Conservation (phyloP, 2,329 filamentous ascomycete genomes). For the Nemania sp. region DNA sequence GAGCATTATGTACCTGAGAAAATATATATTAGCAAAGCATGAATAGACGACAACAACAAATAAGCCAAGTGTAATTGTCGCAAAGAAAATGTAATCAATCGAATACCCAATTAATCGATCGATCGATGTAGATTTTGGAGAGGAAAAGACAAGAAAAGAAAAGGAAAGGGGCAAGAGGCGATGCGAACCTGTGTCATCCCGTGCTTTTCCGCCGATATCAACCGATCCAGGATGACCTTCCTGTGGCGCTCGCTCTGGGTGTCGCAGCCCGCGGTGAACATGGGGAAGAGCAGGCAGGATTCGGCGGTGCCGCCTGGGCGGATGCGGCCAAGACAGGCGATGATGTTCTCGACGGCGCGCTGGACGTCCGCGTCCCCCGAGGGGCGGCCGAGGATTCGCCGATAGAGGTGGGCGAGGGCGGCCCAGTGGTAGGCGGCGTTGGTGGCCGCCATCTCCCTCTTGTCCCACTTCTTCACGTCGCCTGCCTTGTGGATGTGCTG, state of each 20-base stretch:
- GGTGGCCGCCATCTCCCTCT: slow-evolving; percentile 67
- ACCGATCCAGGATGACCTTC: slow-evolving; percentile 63
- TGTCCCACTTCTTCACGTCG: slow-evolving; percentile 61
- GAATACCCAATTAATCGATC: no score
- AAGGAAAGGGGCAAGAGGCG: no score
- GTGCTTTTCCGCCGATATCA: slow-evolving; percentile 69
- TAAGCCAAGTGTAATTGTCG: neutral
- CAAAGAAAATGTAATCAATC: neutral
- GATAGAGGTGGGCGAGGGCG: slow-evolving; percentile 73
- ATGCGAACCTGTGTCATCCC: slow-evolving; percentile 83
- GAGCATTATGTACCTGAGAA: slow-evolving; percentile 59
- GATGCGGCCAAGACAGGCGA: slow-evolving; percentile 64
- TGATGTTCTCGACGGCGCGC: slow-evolving; percentile 63
- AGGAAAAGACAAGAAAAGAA: no score
- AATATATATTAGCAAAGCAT: slow-evolving; percentile 25
- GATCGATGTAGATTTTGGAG: no score
- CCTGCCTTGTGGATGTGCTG: slow-evolving; percentile 51
- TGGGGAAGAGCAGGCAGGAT: slow-evolving; percentile 74
- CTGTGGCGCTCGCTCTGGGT: slow-evolving; percentile 59
- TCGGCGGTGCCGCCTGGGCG: slow-evolving; percentile 70
- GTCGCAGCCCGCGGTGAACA: slow-evolving; percentile 83
- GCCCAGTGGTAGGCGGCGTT: slow-evolving; percentile 83
- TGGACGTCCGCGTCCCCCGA: slow-evolving; percentile 63
- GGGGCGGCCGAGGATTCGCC: slow-evolving; percentile 68
- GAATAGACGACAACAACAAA: no score